phyloP scores from a whole-genome alignment of 2,329 filamentous ascomycete genomes.

The Fusarium anguioides region DNA sequence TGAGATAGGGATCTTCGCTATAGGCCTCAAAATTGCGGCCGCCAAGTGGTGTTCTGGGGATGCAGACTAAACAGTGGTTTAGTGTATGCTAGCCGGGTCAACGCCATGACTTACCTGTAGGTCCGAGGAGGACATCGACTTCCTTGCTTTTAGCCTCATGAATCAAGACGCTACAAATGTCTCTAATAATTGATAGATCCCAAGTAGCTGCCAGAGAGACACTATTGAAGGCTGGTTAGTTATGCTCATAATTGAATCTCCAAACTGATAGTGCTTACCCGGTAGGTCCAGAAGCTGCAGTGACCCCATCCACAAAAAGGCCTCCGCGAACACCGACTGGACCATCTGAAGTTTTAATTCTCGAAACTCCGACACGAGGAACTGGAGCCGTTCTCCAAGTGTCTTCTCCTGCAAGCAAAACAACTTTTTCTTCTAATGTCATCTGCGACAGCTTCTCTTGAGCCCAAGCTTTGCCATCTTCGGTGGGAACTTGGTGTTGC shows the following conservation, averaged over 20 bases:
- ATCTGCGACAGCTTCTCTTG: constrained; percentile 19
- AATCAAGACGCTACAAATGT: constrained; percentile 19
- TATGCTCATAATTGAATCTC: too few species aligned
- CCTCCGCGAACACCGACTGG: constrained; percentile 25
- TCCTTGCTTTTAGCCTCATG: constrained; percentile 30
- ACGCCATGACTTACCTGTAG: not conserved
- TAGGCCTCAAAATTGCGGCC: constrained; percentile 55
- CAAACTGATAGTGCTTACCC: constrained; percentile 13
- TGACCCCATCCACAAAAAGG: constrained; percentile 27
- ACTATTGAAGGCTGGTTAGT: not conserved
- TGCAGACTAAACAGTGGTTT: not conserved
- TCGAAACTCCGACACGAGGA: constrained; percentile 5
- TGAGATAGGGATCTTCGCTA: constrained; percentile 54
- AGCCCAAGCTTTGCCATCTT: not conserved
- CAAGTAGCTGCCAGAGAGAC: constrained; percentile 28
- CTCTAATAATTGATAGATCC: constrained; percentile 5
- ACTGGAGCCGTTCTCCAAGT: constrained; percentile 18
- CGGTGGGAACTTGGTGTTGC: not conserved
- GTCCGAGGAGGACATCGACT: constrained; percentile 24
- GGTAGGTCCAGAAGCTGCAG: constrained; percentile 19
- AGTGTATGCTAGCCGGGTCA: accelerated
- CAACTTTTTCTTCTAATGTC: constrained; percentile 21
- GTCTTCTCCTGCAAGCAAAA: constrained; percentile 11
- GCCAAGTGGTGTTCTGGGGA: constrained; percentile 48
- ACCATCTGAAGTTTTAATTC: constrained; percentile 27